Evolutionary conservation across 164 flowering plant species (phyloP).

Genomic region (Saururus chinensis): DNA sequence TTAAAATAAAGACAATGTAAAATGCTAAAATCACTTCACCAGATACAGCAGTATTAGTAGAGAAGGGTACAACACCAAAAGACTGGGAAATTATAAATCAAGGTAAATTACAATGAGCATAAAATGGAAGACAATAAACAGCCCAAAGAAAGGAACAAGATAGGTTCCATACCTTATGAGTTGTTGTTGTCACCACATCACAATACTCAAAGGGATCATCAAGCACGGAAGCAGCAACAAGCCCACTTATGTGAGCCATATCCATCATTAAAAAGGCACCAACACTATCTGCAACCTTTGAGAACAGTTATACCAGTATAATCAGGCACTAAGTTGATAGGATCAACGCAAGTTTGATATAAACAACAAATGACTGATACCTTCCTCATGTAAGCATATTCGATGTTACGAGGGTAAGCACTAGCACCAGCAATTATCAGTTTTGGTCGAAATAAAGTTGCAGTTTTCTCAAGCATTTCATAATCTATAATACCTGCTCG

Average conservation of each 20-base stretch:
- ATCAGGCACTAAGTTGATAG: neutral
- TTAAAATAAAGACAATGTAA: too few species aligned
- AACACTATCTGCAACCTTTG: constrained; percentile 80
- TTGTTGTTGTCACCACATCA: constrained; percentile 93
- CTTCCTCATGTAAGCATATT: constrained; percentile 90
- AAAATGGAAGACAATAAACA: neutral
- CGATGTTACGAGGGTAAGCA: constrained; percentile 95
- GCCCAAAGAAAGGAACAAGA: neutral
- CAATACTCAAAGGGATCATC: constrained; percentile 86
- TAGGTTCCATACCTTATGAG: constrained; percentile 64
- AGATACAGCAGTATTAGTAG: too few species aligned
- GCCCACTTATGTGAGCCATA: constrained; percentile 97
- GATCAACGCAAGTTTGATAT: neutral
- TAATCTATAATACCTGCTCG: constrained; percentile 73
- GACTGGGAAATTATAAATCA: too few species aligned
- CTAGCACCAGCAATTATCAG: constrained; percentile 95
- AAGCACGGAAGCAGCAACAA: constrained; percentile 91
- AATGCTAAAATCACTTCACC: too few species aligned
- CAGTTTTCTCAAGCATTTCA: constrained; percentile 95
- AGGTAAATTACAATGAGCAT: too few species aligned
- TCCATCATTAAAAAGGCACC: constrained; percentile 98
- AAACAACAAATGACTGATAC: constrained; percentile 20
- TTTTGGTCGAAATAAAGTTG: constrained; percentile 76
- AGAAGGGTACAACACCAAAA: too few species aligned
- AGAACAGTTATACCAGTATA: neutral